Percentiles rank a stretch among this genome's conserved stretches.
Conservation (phyloP, 768 basidiomycete genomes). For the Baorangia bicolor region DNA sequence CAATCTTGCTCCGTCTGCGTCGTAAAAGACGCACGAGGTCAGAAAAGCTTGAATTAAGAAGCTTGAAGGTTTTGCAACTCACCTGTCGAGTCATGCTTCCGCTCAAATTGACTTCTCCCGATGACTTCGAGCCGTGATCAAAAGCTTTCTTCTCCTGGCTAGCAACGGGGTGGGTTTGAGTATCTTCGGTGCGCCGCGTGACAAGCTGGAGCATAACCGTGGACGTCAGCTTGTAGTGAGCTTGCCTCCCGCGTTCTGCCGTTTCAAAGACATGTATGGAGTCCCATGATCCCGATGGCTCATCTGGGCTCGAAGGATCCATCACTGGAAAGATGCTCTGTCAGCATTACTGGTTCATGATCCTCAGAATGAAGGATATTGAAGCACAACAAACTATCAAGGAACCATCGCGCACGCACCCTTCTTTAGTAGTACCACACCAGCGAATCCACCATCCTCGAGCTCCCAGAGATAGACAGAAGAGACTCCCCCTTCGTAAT, state of each 20-base stretch:
- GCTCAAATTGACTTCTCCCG: slow-evolving; percentile 81
- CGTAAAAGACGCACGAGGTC: slow-evolving; percentile 7
- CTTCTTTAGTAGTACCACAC: slow-evolving; percentile 95
- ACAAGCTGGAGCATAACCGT: slow-evolving; percentile 95
- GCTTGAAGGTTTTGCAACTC: slow-evolving; percentile 26
- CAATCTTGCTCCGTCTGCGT: slow-evolving; percentile 84
- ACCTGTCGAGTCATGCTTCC: slow-evolving; percentile 99
- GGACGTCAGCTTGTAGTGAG: slow-evolving; percentile 96
- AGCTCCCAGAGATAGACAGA: slow-evolving; percentile 98
- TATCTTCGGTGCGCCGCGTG: slow-evolving; percentile 43
- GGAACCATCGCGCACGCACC: slow-evolving; percentile 43
- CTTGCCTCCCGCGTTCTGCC: slow-evolving; percentile 85
- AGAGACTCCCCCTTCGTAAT: slow-evolving; percentile 97
- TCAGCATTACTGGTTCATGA: slow-evolving; percentile 2
- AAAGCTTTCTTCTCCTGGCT: slow-evolving; percentile 36
- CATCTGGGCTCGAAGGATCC: slow-evolving; percentile 51
- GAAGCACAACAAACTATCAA: background rate
- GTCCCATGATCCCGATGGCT: slow-evolving; percentile 91
- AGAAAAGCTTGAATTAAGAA: slow-evolving; percentile 9
- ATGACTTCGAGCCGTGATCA: slow-evolving; percentile 52
- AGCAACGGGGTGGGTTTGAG: slow-evolving; percentile 10
- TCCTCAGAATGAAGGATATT: background rate
- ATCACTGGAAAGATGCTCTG: slow-evolving; percentile 47
- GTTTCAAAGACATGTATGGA: slow-evolving; percentile 98
- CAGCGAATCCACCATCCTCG: slow-evolving; percentile 95